Conservation (phyloP, 169 alveolate species). For the Babesia caballi region DNA sequence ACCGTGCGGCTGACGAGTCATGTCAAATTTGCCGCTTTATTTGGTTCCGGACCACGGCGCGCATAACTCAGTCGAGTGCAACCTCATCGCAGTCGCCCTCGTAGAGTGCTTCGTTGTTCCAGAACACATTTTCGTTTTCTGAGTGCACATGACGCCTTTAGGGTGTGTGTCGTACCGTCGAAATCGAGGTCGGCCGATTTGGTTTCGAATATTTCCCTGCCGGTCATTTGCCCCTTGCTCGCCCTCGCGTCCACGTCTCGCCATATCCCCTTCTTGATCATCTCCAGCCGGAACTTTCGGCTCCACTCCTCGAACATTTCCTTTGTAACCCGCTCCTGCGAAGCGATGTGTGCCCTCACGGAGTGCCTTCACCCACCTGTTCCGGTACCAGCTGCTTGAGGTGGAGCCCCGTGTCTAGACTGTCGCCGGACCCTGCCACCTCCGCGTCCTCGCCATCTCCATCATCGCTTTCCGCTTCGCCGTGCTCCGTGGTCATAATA, state of each 20-base stretch:
- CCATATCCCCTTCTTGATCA: constrained; percentile 39
- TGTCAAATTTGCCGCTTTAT: not conserved
- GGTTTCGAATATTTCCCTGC: constrained; percentile 22
- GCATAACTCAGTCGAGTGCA: constrained; percentile 11
- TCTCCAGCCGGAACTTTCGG: constrained; percentile 11
- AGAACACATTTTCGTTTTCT: constrained; percentile 44
- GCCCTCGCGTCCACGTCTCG: constrained; percentile 20
- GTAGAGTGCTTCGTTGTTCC: constrained; percentile 43
- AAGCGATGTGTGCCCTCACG: not conserved
- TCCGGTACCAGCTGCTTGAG: constrained; percentile 23
- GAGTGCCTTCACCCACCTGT: not conserved
- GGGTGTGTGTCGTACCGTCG: constrained; percentile 1
- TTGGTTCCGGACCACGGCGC: not conserved
- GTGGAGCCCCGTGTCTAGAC: constrained; percentile 14
- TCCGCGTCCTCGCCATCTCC: not conserved
- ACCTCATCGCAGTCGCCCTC: constrained; percentile 28
- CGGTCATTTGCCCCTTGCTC: constrained; percentile 32
- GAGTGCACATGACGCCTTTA: not conserved
- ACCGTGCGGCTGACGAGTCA: not conserved
- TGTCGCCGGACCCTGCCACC: not conserved
- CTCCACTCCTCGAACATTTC: constrained; percentile 34
- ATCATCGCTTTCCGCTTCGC: constrained; percentile 1
- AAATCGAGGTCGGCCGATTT: constrained; percentile 1
- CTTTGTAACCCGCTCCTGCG: constrained; percentile 20
- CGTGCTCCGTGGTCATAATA: not conserved